phyloP scores from a whole-genome alignment of 768 basidiomycete genomes.

The Leccinum incarnatum region DNA sequence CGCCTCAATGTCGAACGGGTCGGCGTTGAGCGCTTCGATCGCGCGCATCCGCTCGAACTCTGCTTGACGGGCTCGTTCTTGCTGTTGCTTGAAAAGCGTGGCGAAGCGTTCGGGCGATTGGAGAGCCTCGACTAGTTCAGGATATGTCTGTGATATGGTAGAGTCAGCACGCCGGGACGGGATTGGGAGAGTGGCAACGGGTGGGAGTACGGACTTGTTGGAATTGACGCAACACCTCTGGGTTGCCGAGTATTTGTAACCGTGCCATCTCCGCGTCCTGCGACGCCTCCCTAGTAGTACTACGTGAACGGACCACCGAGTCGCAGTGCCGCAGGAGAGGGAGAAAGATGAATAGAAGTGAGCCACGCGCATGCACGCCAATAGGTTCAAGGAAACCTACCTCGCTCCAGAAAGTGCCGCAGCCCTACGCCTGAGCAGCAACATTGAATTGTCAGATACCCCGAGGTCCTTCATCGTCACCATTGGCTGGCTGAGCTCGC shows the following conservation, averaged over 20 bases:
- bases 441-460: conserved; percentile 57
- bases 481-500: conserved; percentile 63
- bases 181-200: neutral
- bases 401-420: conserved; percentile 42
- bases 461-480: conserved; percentile 68
- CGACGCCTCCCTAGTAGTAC: conserved; percentile 52
- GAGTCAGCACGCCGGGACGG: neutral
- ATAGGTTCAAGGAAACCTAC: conserved; percentile 12
- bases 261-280: conserved; percentile 91
- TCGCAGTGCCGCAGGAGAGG: neutral
- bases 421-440: conserved; percentile 66
- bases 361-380: neutral
- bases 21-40: conserved; percentile 69
- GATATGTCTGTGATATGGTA: conserved; percentile 53
- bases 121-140: conserved; percentile 71
- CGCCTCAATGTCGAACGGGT: conserved; percentile 91
- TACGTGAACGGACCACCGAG: neutral
- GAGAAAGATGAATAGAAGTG: neutral
- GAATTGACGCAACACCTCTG: conserved; percentile 71
- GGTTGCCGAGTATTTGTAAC: conserved; percentile 82
- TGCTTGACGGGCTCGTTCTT: conserved; percentile 49
- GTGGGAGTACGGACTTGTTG: conserved; percentile 44
- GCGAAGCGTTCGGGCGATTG: conserved; percentile 73
- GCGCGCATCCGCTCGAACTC: conserved; percentile 61
- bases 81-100: conserved; percentile 61